Conservation (phyloP, 495 filamentous ascomycete species). For the Neurospora sp. region DNA sequence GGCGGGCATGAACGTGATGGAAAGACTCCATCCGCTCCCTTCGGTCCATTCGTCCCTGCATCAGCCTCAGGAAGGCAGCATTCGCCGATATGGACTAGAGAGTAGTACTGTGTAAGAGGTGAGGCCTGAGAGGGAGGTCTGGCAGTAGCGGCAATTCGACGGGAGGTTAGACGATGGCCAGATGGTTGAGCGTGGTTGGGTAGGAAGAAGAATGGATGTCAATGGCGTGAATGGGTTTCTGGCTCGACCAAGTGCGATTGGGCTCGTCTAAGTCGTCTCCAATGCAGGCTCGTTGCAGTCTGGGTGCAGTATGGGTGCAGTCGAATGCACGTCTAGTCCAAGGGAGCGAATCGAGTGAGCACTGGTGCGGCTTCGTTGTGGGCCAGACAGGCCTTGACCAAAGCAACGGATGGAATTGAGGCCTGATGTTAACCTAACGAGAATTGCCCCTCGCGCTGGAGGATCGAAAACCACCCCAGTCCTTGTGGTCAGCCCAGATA, state of each 20-base stretch:
- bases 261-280: slow-evolving; percentile 7
- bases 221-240: neutral
- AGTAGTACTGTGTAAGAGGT: neutral
- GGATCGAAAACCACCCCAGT: neutral
- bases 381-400: neutral
- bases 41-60: slow-evolving; percentile 30
- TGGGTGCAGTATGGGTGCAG: neutral
- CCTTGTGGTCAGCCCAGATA: neutral
- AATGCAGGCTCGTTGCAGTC: neutral
- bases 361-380: neutral
- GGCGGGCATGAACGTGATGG: neutral
- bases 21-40: neutral
- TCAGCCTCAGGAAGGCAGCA: slow-evolving; percentile 24
- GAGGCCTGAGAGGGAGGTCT: neutral
- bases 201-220: slow-evolving; percentile 2
- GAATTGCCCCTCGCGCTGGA: neutral
- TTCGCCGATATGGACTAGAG: neutral
- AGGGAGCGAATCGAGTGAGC: neutral
- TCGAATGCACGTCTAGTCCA: neutral
- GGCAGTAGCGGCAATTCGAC: slow-evolving; percentile 8
- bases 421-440: neutral
- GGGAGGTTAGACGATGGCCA: slow-evolving; percentile 14
- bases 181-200: slow-evolving; percentile 28
- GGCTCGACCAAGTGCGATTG: slow-evolving; percentile 20
- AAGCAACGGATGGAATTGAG: neutral